Evolutionary conservation across 2,329 filamentous ascomycete species (phyloP), one percentile per base, ranked within the genome.

Genomic region (Aspergillus versicolor): DNA sequence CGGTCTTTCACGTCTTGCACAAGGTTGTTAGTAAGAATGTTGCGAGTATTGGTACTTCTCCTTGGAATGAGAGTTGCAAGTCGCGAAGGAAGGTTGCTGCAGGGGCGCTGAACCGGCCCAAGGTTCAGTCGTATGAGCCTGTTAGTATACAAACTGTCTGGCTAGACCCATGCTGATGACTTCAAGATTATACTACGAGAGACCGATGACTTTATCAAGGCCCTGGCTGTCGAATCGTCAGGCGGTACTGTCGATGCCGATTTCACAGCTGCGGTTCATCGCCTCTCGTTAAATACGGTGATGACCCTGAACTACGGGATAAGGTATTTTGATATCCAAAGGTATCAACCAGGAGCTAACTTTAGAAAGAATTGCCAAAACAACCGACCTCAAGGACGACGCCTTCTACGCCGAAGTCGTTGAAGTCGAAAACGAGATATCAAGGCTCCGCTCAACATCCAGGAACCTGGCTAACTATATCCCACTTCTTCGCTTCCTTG

Each of bases 401-500:
- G 27, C 51, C 17, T 45, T 54, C 19, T 47, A 54, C 8, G 41
- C 51, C 4, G 41, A 54, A 30, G 45, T 56, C 17, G 27, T 41
- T 15, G 17, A 32, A 5, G 53, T 51, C n/a, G 53, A 56, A 30
- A 47, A 37, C 5, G 38, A 56, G 15, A 50, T 56, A 38, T 48
- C 43, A 3, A 47, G 27, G 8, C 38, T 51, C 4, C n/a, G 45
- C 11, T 48, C 43, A 5, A 56, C 53, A 2, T 48, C 53, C 27
- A 21, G 22, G n/a, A 56, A 56, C 17, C 46, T 56, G 12, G 38
- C 44, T 6, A 47, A 56, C 13, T 56, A 50, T n/a, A 50, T 56
- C 6, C 53, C 53, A 3, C 19, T 56, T 17, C 45, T 56, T 7
- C 46, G 53, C 5, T 27, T 56, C 3, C 44, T 43, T 7, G 51